Evolutionary conservation across 1,284 basidiomycete species (phyloP).

Genomic region (Cutaneotrichosporon sp.): DNA sequence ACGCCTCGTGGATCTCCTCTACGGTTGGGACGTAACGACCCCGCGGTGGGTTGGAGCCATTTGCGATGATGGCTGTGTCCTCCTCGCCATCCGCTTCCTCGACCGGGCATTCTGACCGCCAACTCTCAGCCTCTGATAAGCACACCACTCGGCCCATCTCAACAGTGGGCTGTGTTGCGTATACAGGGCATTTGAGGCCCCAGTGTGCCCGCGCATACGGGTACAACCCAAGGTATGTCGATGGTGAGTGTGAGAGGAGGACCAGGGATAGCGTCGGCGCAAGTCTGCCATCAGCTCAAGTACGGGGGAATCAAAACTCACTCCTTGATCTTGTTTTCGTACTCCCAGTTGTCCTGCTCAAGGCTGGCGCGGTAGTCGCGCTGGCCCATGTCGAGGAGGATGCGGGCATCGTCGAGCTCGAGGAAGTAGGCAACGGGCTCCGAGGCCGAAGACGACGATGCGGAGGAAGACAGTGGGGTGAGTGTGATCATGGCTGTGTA

Average conservation of each 20-base stretch:
- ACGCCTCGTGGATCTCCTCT: constrained; percentile 89
- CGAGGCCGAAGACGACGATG: constrained; percentile 62
- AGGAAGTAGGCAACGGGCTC: constrained; percentile 68
- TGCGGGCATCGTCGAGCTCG: constrained; percentile 89
- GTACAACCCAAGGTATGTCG: constrained; percentile 83
- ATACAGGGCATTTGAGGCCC: constrained; percentile 88
- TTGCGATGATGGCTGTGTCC: constrained; percentile 19
- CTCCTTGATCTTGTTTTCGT: constrained; percentile 53
- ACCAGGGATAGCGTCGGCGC: constrained; percentile 62
- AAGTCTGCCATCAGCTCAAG: constrained; percentile 59
- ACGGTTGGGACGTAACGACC: constrained; percentile 60
- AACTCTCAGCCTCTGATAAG: constrained; percentile 75
- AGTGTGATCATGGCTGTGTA: constrained; percentile 74
- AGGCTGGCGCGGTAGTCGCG: constrained; percentile 46
- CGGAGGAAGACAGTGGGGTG: constrained; percentile 81
- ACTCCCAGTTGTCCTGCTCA: constrained; percentile 42
- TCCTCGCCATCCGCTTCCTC: constrained; percentile 27
- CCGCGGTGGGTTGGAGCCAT: constrained; percentile 42
- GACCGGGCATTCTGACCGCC: constrained; percentile 69
- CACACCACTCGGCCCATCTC: constrained; percentile 92
- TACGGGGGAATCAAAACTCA: constrained; percentile 30
- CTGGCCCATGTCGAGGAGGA: constrained; percentile 87
- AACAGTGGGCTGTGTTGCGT: constrained; percentile 92
- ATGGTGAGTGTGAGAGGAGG: constrained; percentile 83
- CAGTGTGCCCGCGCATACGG: constrained; percentile 85